Evolutionary conservation across 2,329 filamentous ascomycete species (phyloP), one percentile per base, ranked within the genome.

Genomic region (Paecilomyces sp.): DNA sequence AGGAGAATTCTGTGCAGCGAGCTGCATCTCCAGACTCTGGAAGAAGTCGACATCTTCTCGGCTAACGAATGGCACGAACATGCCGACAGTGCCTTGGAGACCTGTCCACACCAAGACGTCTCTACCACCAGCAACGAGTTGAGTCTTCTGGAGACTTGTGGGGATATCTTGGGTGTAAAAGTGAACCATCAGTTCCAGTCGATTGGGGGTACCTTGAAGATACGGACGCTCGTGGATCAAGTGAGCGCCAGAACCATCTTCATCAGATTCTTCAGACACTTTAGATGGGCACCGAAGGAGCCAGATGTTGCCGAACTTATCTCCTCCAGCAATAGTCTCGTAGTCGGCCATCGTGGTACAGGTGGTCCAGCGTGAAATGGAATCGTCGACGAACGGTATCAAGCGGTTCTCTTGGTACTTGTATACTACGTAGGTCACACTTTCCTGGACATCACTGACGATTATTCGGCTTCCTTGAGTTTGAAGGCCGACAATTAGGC

Each of bases 271-370:
- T 65, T 92, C 88, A 41, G 91, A 96, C 7, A 88, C 87, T 73
- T 96, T 94, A 61, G 87, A 81, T 0, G 93, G 92, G 68, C 90
- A 94, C 55, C 94, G 89, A 31, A 99, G 82, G 53, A 99, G 85
- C 88, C 92, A 99, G 15, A 99, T 77, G 68, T 99, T 99, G 62
- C 94, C 95, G 65, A 99, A 99, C 72, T 97, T 97, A 79, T 99
- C 94, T 36, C 93, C 93, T 36, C 93, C 94, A 2, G 92, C 92
- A 25, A 90, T 87, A 1, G 94, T 96, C 73, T 99, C 94, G 74
- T 99, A 99, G 76, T 99, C 94, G 1, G 97, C 88, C 91, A 99
- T 96, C 2, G 92, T 85, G 0, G 90, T 89, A 66, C 90, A 90
- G 0, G 91, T 96, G 1, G 91, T 96, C 90, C 92, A 97, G 33